These are phyloP conservation scores for Secale cereale DNA, from an alignment of 176 grass and related monocot genomes.

Conservation along the genomic window DNA sequence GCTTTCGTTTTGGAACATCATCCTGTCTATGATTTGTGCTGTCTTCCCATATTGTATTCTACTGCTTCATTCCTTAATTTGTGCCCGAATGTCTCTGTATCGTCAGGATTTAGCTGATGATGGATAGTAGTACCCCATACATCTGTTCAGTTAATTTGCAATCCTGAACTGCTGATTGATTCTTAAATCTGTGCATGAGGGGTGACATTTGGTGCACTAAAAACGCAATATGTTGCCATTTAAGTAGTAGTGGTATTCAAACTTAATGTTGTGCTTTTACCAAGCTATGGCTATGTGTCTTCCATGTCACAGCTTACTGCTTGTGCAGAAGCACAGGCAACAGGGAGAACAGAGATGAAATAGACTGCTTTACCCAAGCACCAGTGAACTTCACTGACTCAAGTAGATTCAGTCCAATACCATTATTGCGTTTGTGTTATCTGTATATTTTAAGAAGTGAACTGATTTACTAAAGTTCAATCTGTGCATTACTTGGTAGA, in stretches of 20 bases:
- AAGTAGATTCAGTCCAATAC: background rate
- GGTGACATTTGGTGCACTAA: background rate
- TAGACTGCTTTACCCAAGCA: no score
- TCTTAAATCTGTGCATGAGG: background rate
- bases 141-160: constrained; percentile 21
- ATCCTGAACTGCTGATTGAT: background rate
- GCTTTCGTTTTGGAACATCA: no score
- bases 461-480: background rate
- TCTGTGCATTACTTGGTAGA: background rate
- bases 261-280: background rate
- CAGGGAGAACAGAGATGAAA: background rate
- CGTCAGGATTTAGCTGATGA: no score
- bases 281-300: background rate
- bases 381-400: no score
- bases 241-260: no score
- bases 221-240: no score
- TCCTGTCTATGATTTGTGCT: background rate
- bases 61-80: constrained; percentile 15
- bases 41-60: constrained; percentile 26
- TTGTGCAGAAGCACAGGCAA: background rate
- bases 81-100: no score
- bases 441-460: background rate
- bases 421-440: background rate
- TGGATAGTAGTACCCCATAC: background rate
- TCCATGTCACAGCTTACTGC: background rate